These are phyloP conservation scores for Penicillium vulpinum DNA, from an alignment of 2,329 filamentous ascomycete species.

Conservation along the genomic window DNA sequence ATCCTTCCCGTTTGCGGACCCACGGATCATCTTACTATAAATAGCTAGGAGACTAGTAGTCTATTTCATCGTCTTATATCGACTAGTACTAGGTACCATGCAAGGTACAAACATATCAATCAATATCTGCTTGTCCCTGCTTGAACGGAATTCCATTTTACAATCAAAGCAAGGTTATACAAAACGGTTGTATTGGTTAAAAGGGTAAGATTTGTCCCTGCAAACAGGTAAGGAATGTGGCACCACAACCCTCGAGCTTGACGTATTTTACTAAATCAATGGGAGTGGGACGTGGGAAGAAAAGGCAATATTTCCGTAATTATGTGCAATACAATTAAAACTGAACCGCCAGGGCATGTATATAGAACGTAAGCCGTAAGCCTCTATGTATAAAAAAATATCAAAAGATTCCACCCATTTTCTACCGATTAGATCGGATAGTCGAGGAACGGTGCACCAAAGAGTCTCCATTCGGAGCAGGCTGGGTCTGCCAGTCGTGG, in stretches of 20 bases:
- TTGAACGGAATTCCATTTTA: not conserved
- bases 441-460: slow-evolving; percentile 33
- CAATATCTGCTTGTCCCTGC: not conserved
- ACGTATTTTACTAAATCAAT: not conserved
- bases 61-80: too few species aligned
- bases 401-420: not conserved
- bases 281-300: too few species aligned
- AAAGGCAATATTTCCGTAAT: not conserved
- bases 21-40: not conserved
- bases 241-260: not conserved
- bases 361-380: slow-evolving; percentile 14
- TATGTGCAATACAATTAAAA: slow-evolving; percentile 3
- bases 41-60: not conserved
- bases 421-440: slow-evolving; percentile 26
- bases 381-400: slow-evolving; percentile 10
- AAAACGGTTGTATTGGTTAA: not conserved
- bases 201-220: not conserved
- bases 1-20: not conserved
- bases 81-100: not conserved
- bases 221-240: not conserved
- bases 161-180: not conserved
- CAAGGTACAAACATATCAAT: not conserved
- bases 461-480: slow-evolving; percentile 18
- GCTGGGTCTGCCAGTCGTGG: slow-evolving; percentile 22
- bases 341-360: not conserved